A percentile compares a stretch with the other conserved stretches of the same genome.
Evolutionary conservation across 2,329 filamentous ascomycete genomes (phyloP).

Genomic region (Shiraia sp.): DNA sequence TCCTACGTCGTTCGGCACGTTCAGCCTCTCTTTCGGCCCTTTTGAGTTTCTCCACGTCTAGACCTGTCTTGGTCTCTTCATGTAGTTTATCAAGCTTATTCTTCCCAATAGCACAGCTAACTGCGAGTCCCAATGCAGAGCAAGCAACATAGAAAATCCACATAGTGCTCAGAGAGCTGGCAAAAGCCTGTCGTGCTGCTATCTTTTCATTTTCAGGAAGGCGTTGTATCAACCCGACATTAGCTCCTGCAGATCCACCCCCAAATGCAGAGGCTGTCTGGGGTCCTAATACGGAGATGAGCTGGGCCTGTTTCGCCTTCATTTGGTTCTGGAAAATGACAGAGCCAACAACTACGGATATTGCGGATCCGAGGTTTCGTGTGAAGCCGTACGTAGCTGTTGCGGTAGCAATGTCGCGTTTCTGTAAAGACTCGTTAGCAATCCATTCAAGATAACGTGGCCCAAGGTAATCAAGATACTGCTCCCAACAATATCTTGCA

Average conservation of each 20-base stretch:
- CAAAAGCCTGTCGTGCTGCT: conserved; percentile 49
- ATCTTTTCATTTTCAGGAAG: conserved; percentile 54
- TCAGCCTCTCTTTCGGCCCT: conserved; percentile 42
- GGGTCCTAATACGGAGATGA: conserved; percentile 57
- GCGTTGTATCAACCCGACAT: conserved; percentile 59
- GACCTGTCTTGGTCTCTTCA: conserved; percentile 54
- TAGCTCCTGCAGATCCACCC: conserved; percentile 64
- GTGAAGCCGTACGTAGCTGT: conserved; percentile 70
- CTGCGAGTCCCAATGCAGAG: conserved; percentile 44
- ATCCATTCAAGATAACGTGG: conserved; percentile 2
- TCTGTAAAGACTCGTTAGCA: conserved; percentile 27
- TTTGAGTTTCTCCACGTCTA: conserved; percentile 49
- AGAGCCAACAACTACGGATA: conserved; percentile 73
- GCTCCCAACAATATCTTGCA: neutral
- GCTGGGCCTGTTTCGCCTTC: conserved; percentile 56
- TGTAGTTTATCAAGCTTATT: conserved; percentile 50
- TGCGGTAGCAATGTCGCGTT: conserved; percentile 67
- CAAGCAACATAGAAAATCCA: conserved; percentile 55
- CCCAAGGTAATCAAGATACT: conserved; percentile 1
- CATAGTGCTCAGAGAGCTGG: conserved; percentile 51
- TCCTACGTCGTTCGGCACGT: conserved; percentile 31
- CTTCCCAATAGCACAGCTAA: conserved; percentile 46
- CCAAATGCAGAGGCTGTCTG: conserved; percentile 58
- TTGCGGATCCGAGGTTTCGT: conserved; percentile 69
- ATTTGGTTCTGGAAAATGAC: conserved; percentile 79